phyloP scores from a whole-genome alignment of 192 early-diverging fungal species.

The Endogone sp. region DNA sequence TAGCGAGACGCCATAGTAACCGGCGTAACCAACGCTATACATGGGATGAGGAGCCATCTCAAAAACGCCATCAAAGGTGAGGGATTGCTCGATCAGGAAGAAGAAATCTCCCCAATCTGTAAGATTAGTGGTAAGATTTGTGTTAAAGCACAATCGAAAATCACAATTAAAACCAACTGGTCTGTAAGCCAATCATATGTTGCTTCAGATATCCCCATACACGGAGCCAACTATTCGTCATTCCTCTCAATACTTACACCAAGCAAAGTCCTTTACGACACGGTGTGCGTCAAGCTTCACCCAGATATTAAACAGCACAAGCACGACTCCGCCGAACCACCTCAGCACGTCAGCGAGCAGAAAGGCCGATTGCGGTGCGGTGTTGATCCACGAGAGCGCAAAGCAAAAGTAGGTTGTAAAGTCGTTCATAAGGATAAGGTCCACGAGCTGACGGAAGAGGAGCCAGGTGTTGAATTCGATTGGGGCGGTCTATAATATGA shows the following conservation, averaged over 20 bases:
- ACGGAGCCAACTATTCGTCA: too few relatives aligned
- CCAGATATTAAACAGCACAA: conserved; percentile 92
- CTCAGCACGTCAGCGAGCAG: conserved; percentile 66
- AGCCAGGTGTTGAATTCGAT: conserved; percentile 97
- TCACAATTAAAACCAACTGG: too few relatives aligned
- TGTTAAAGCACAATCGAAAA: too few relatives aligned
- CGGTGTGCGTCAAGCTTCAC: conserved; percentile 94
- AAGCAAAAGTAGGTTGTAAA: conserved; percentile 82
- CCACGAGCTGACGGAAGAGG: conserved; percentile 89
- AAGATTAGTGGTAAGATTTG: conserved; percentile 5
- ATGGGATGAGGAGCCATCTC: conserved; percentile 98
- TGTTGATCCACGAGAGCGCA: conserved; percentile 74
- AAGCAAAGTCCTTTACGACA: conserved; percentile 95
- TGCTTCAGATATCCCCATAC: too few relatives aligned
- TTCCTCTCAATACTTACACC: conserved; percentile 78
- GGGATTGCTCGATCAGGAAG: conserved; percentile 87
- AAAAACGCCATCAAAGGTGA: conserved; percentile 91
- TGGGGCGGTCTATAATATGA: conserved; percentile 55
- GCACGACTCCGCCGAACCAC: conserved; percentile 69
- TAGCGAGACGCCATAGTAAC: conserved; percentile 92
- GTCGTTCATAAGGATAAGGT: conserved; percentile 92
- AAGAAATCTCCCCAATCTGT: conserved; percentile 99
- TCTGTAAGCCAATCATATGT: too few relatives aligned
- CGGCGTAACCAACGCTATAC: conserved; percentile 97
- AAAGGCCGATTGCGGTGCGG: conserved; percentile 55